Conservation (phyloP, 805 yeast genomes). For the Isabelozyma rhagii region DNA sequence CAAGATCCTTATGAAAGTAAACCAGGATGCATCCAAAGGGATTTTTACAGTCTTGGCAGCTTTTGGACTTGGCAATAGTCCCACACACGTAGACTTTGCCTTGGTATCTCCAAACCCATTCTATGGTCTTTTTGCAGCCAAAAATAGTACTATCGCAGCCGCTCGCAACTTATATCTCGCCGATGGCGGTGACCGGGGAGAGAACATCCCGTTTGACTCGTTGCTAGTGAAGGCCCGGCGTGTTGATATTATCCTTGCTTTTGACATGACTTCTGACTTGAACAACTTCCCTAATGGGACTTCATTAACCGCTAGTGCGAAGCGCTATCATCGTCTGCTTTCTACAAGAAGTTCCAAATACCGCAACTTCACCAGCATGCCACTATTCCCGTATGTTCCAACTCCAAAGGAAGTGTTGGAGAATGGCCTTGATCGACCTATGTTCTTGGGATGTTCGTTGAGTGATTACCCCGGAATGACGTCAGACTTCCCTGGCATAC, state of each 20-base stretch:
- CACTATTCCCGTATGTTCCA: conserved; percentile 37
- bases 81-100: conserved; percentile 52
- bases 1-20: conserved; percentile 30
- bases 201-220: conserved; percentile 47
- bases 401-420: conserved; percentile 17
- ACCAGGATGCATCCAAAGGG: conserved; percentile 29
- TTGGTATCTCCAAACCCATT: conserved; percentile 63
- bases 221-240: conserved; percentile 32
- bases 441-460: conserved; percentile 26
- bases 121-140: conserved; percentile 4
- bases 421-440: conserved; percentile 16
- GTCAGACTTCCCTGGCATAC: not conserved
- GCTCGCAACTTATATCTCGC: conserved; percentile 25
- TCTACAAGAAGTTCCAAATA: not conserved
- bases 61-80: conserved; percentile 41
- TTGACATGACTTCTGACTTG: conserved; percentile 49
- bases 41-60: conserved; percentile 35
- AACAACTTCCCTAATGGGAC: conserved; percentile 61
- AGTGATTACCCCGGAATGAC: conserved; percentile 35
- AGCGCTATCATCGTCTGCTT: conserved; percentile 22
- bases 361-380: not conserved
- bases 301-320: conserved; percentile 37
- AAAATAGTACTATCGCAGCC: not conserved
- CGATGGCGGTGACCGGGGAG: conserved; percentile 52
- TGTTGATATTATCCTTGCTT: conserved; percentile 38